These are phyloP conservation scores for Silene vulgaris DNA, from an alignment of 179 eudicot genomes.

Conservation along the genomic window DNA sequence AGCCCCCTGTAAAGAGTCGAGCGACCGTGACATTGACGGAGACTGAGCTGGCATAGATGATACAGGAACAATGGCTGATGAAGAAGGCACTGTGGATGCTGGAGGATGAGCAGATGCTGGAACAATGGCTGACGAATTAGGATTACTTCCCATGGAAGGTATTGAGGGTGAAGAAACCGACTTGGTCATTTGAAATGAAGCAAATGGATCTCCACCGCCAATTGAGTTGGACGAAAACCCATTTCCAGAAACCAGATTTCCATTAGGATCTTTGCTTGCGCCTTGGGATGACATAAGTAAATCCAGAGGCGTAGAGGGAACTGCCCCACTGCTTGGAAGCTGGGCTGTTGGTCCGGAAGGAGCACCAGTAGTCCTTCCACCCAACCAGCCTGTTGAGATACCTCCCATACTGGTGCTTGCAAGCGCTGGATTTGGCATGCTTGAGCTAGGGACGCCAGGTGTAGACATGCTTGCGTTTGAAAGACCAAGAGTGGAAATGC, in stretches of 20 bases:
- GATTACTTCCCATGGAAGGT: conserved; percentile 31
- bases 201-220: conserved; percentile 60
- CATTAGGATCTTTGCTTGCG: conserved; percentile 44
- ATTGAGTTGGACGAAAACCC: conserved; percentile 53
- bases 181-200: conserved; percentile 45
- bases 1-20: conserved; percentile 55
- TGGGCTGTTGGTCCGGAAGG: conserved; percentile 44
- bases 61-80: conserved; percentile 50
- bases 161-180: conserved; percentile 39
- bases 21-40: conserved; percentile 41
- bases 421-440: conserved; percentile 28
- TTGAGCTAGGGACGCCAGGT: conserved; percentile 24
- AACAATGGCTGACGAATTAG: conserved; percentile 46
- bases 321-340: conserved; percentile 34
- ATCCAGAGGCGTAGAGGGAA: conserved; percentile 37
- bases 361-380: conserved; percentile 50
- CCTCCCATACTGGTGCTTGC: conserved; percentile 33
- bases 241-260: conserved; percentile 44
- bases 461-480: conserved; percentile 14
- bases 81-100: conserved; percentile 33
- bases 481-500: conserved; percentile 29
- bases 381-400: conserved; percentile 45
- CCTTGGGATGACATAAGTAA: conserved; percentile 35
- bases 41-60: conserved; percentile 43
- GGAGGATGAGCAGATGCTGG: conserved; percentile 36